Conservation (phyloP, 148 eudicot species). For the Amaranthus hypochondriacus region DNA sequence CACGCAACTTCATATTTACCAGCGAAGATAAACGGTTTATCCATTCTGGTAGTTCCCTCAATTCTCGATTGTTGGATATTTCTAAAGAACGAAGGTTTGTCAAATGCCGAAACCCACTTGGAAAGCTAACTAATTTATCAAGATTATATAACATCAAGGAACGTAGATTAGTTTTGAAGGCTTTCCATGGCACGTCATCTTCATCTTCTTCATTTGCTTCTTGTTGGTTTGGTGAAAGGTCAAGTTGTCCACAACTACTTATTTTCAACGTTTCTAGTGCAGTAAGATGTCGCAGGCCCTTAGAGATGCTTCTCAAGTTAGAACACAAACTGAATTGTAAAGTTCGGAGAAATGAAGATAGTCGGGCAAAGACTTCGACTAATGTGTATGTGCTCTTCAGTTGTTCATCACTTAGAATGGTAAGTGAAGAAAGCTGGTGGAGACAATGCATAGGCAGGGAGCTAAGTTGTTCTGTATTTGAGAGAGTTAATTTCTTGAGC, state of each 20-base stretch:
- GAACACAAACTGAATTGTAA: background rate
- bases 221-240: slow-evolving; percentile 8
- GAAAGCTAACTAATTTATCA: slow-evolving; percentile 3
- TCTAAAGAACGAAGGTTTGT: too few relatives aligned
- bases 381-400: background rate
- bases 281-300: slow-evolving; percentile 21
- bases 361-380: background rate
- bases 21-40: slow-evolving; percentile 8
- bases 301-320: background rate
- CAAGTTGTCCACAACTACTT: background rate
- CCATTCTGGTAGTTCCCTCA: slow-evolving; percentile 15
- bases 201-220: background rate
- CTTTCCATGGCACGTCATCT: slow-evolving; percentile 23
- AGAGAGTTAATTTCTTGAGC: too few relatives aligned
- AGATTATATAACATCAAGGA: background rate
- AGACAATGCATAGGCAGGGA: too few relatives aligned
- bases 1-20: too few relatives aligned
- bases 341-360: background rate
- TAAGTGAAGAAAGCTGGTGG: too few relatives aligned
- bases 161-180: slow-evolving; percentile 17
- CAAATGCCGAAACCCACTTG: slow-evolving; percentile 9
- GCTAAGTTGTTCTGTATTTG: too few relatives aligned
- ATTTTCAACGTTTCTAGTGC: slow-evolving; percentile 5
- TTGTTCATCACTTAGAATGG: background rate
- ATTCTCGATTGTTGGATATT: background rate